A percentile compares a stretch with the other conserved stretches of the same genome.
Evolutionary conservation across 371 early-diverging fungal genomes (phyloP).

Genomic region (Syncephalastrum monosporum): DNA sequence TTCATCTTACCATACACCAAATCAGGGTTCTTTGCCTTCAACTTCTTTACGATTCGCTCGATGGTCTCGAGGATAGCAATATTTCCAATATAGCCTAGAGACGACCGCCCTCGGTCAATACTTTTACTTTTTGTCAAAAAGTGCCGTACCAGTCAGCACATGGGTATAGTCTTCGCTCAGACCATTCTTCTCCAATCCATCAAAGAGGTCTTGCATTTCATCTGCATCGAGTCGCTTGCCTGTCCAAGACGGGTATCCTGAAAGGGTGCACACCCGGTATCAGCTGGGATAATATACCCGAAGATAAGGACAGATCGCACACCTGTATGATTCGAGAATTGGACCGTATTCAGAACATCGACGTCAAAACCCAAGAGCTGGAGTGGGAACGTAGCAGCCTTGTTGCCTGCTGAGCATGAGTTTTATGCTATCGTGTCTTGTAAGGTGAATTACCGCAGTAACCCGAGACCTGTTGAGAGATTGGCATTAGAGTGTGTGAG

Average conservation of each 20-base stretch:
- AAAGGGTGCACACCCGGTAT: background rate
- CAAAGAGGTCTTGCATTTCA: constrained; percentile 67
- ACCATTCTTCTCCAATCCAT: constrained; percentile 73
- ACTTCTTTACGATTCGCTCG: constrained; percentile 47
- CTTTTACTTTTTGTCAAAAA: background rate
- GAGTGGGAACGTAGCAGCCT: constrained; percentile 88
- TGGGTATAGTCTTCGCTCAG: constrained; percentile 74
- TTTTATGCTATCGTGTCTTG: background rate
- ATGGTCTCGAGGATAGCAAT: constrained; percentile 66
- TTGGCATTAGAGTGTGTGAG: too few species aligned
- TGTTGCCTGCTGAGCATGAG: constrained; percentile 56
- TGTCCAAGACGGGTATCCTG: constrained; percentile 77
- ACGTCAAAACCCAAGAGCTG: constrained; percentile 91
- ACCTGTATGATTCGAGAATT: constrained; percentile 91
- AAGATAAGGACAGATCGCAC: background rate
- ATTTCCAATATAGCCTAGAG: constrained; percentile 79
- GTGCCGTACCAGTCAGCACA: constrained; percentile 66
- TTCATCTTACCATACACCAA: constrained; percentile 45
- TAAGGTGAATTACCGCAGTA: constrained; percentile 60
- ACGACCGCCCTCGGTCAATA: background rate
- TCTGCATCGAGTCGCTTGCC: constrained; percentile 66
- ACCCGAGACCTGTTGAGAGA: constrained; percentile 56
- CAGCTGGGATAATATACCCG: background rate
- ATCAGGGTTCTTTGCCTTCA: constrained; percentile 46
- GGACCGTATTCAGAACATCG: constrained; percentile 90